phyloP scores from a whole-genome alignment of 805 yeast species.

The Teunomyces gatunensis region DNA sequence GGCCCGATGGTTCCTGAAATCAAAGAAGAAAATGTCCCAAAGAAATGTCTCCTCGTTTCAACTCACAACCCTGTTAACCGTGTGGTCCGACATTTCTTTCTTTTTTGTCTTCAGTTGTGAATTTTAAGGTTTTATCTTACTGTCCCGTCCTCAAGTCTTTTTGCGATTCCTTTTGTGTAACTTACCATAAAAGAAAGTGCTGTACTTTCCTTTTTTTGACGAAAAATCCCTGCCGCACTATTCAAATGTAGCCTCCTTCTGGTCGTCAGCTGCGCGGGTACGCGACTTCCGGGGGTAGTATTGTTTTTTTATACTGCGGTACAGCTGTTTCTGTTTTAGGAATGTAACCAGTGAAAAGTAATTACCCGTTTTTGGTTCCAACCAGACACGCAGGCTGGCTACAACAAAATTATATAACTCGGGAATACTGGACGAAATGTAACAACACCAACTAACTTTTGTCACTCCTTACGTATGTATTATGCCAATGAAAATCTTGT shows the following conservation, averaged over 20 bases:
- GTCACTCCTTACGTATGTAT: constrained; percentile 2
- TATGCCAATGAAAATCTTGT: neutral
- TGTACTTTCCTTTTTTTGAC: neutral
- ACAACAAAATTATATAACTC: neutral
- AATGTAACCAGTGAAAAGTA: neutral
- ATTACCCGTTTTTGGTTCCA: neutral
- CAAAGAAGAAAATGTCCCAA: neutral
- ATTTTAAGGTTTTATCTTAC: too few species aligned
- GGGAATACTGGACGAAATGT: neutral
- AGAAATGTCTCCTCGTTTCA: neutral
- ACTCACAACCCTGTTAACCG: neutral
- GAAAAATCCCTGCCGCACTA: neutral
- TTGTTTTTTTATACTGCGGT: neutral
- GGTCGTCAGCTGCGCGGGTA: too few species aligned
- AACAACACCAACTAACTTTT: neutral
- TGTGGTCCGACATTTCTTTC: neutral
- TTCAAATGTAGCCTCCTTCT: neutral
- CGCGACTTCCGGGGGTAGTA: neutral
- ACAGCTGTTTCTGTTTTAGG: neutral
- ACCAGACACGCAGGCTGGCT: neutral
- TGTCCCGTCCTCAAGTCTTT: too few species aligned
- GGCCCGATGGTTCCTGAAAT: too few species aligned
- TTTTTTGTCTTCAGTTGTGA: neutral
- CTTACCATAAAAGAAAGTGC: neutral
- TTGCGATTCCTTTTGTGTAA: neutral